Evolutionary conservation across 352 stramenopile genomes (phyloP), one percentile per base, ranked within the genome.

Genomic region (Thalassiosira sp.): DNA sequence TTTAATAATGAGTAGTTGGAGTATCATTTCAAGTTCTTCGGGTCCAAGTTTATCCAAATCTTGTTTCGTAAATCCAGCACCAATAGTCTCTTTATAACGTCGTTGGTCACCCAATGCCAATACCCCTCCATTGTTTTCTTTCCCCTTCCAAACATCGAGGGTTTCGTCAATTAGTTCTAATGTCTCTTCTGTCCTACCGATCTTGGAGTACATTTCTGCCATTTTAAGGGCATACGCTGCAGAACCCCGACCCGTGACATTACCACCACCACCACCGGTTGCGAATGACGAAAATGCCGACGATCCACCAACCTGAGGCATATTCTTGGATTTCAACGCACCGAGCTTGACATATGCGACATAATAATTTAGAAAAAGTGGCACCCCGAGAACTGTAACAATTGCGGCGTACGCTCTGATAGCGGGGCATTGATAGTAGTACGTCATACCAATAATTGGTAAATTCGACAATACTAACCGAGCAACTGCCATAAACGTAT

Each of bases 201-300:
- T 78, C 24, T 63, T 78, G 15, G 43, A 25, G 20, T 78, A 78
- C 69, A 78, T 78, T 33, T 78, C 48, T 20, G 59, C 61, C 58
- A 78, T 71, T 61, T 60, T 66, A 10, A 78, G 51, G 10, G 59
- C 69, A 48, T 62, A 72, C 13, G 59, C 51, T n/a, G 58, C 59
- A n/a, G 59, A 69, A 51, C 28, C 24, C 46, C 67, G 52, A 6
- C 57, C 67, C 18, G 24, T 46, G 11, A 24, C 52, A 35, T 60
- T 58, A 22, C 48, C 57, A 7, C 15, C 16, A 37, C 57, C 45
- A 53, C 42, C 20, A 28, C 24, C 22, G 25, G 48, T 22, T n/a
- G 25, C 31, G 31, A 37, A 37, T 37, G 31, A 49, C 5, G 42
- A n/a, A 49, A 49, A 60, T 31, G n/a, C 33, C 20, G 33, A 16